Percentiles rank a stretch among this genome's conserved stretches.
Conservation (phyloP, 306 rosid species). For the Castanospermum australe region DNA sequence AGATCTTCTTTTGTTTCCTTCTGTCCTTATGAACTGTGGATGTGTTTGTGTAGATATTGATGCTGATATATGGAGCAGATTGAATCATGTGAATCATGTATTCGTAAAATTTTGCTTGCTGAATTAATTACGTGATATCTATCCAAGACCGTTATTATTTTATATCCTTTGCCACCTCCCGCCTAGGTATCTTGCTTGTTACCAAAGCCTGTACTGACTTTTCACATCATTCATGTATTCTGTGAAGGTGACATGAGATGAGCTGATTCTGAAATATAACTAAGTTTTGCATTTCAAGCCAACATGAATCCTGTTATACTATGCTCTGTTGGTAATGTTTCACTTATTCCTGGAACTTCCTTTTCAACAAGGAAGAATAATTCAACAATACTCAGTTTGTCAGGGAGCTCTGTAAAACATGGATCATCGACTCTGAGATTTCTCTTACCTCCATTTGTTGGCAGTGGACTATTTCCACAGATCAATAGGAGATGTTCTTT, state of each 20-base stretch:
- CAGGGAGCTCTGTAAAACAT: slow-evolving; percentile 50
- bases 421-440: slow-evolving; percentile 46
- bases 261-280: slow-evolving; percentile 27
- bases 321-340: slow-evolving; percentile 64
- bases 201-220: background rate
- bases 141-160: background rate
- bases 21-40: slow-evolving; percentile 16
- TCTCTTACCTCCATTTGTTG: slow-evolving; percentile 55
- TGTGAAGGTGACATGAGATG: slow-evolving; percentile 31
- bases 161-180: background rate
- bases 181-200: background rate
- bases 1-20: too few relatives aligned
- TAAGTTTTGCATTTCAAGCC: slow-evolving; percentile 35
- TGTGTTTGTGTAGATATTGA: background rate
- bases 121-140: background rate
- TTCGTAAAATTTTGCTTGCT: slow-evolving; percentile 15
- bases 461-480: slow-evolving; percentile 52
- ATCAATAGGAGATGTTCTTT: slow-evolving; percentile 42
- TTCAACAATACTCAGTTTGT: slow-evolving; percentile 52
- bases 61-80: background rate
- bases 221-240: slow-evolving; percentile 19
- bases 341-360: slow-evolving; percentile 66
- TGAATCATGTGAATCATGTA: background rate
- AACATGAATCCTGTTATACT: slow-evolving; percentile 68
- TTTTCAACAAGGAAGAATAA: slow-evolving; percentile 54